phyloP scores from a whole-genome alignment of 129 eudicot species.

The Calendula officinalis region DNA sequence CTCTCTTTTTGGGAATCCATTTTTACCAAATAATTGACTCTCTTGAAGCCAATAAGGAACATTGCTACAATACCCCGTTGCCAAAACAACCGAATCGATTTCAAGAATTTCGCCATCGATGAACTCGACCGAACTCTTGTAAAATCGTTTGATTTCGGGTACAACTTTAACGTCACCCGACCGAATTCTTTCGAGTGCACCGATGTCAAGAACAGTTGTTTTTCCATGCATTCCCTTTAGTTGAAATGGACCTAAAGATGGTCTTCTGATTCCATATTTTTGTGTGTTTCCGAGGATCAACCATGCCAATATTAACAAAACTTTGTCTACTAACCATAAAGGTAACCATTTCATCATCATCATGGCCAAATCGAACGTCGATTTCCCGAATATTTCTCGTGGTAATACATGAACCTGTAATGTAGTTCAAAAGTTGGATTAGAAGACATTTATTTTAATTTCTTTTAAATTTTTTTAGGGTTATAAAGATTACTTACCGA shows the following conservation, averaged over 20 bases:
- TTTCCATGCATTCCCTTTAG: conserved; percentile 62
- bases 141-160: conserved; percentile 60
- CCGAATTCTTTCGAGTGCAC: conserved; percentile 65
- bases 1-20: conserved; percentile 66
- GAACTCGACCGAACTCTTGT: conserved; percentile 46
- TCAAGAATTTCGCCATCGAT: conserved; percentile 55
- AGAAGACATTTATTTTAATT: conserved; percentile 7
- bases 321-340: conserved; percentile 62
- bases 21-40: conserved; percentile 59
- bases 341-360: conserved; percentile 74
- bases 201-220: conserved; percentile 80
- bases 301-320: conserved; percentile 49
- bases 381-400: conserved; percentile 60
- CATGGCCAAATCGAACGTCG: conserved; percentile 61
- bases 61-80: conserved; percentile 90
- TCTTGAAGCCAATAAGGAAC: conserved; percentile 92
- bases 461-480: not conserved
- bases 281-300: conserved; percentile 63
- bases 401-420: conserved; percentile 73
- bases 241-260: conserved; percentile 60
- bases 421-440: not conserved
- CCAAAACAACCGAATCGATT: conserved; percentile 67
- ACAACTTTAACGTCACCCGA: conserved; percentile 64
- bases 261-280: conserved; percentile 66
- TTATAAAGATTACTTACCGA: conserved; percentile 48